Evolutionary conservation across 140 eudicot species (phyloP).

Genomic region (Oenanthe javanica): DNA sequence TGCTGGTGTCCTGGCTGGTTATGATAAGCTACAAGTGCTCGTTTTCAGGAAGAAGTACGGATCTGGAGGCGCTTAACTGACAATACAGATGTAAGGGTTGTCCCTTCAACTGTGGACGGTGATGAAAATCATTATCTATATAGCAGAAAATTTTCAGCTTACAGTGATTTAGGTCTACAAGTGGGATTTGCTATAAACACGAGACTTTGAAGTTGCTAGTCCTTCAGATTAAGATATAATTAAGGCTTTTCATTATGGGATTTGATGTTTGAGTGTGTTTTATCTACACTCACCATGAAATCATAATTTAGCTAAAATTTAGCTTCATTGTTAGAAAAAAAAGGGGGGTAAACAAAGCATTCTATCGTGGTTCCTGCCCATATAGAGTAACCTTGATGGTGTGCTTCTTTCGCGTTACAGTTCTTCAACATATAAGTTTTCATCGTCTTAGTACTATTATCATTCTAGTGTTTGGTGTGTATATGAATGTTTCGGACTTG

Average conservation of each 20-base stretch:
- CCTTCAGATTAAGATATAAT: background rate
- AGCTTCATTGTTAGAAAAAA: background rate
- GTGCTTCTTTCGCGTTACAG: too few relatives aligned
- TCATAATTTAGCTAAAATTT: background rate
- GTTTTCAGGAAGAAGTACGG: slow-evolving; percentile 65
- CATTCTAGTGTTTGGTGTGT: background rate
- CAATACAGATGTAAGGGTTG: background rate
- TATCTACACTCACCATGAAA: background rate
- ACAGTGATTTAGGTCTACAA: background rate
- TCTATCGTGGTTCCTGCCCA: background rate
- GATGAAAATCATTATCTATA: slow-evolving; percentile 32
- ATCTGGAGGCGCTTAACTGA: slow-evolving; percentile 51
- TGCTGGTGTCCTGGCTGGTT: slow-evolving; percentile 70
- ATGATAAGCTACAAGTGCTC: slow-evolving; percentile 52
- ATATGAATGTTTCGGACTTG: background rate
- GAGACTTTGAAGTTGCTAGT: background rate
- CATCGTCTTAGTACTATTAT: too few relatives aligned
- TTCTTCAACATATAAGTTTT: too few relatives aligned
- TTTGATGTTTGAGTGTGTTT: background rate
- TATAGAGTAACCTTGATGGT: too few relatives aligned
- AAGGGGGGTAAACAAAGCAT: background rate
- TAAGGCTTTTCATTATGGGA: background rate
- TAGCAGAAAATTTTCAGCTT: background rate
- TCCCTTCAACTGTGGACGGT: slow-evolving; percentile 21
- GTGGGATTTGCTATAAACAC: background rate